Percentiles rank a stretch among this genome's conserved stretches.
Conservation (phyloP, 116 monocot genomes). For the Dioscorea cayenensis region DNA sequence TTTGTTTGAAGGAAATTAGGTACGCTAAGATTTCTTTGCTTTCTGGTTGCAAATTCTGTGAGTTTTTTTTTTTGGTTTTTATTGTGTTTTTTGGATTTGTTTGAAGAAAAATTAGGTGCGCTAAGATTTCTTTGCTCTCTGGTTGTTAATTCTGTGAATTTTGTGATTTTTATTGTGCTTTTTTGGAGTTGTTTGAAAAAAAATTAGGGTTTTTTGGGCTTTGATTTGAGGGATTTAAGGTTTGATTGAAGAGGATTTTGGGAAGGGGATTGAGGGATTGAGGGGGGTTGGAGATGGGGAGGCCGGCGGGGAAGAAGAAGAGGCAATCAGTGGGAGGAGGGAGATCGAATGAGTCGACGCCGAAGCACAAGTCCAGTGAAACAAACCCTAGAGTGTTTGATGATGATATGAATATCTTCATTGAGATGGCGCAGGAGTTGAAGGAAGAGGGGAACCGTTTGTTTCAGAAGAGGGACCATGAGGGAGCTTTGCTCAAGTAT, state of each 20-base stretch:
- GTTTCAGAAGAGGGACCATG: constrained; percentile 51
- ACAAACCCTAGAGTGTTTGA: constrained; percentile 19
- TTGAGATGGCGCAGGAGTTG: constrained; percentile 43
- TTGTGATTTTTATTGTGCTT: no score
- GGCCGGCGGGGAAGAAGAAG: neutral
- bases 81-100: no score
- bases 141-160: no score
- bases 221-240: neutral
- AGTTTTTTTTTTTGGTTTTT: no score
- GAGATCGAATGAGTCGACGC: neutral
- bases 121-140: neutral
- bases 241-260: neutral
- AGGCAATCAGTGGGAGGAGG: neutral
- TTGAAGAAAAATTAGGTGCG: neutral
- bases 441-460: constrained; percentile 57
- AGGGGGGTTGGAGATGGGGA: neutral
- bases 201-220: neutral
- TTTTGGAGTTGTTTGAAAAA: no score
- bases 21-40: neutral
- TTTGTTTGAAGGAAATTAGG: neutral
- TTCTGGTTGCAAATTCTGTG: no score
- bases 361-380: neutral
- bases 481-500: constrained; percentile 47
- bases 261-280: neutral
- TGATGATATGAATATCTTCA: constrained; percentile 44